phyloP scores from a whole-genome alignment of 129 eudicot species.

The sunflower (Helianthus annuus) region DNA sequence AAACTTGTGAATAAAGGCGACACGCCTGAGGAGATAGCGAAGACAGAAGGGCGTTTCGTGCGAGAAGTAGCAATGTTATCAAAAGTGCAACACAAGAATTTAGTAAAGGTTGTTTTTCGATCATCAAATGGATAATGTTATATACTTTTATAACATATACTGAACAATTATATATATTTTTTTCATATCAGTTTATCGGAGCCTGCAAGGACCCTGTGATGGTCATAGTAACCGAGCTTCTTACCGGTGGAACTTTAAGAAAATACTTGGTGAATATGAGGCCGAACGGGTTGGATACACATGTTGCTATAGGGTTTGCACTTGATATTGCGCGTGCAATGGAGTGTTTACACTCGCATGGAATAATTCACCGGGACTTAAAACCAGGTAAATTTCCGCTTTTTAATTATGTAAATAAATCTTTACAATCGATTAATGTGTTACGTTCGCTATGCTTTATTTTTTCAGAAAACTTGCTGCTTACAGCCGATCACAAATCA shows the following conservation, averaged over 20 bases:
- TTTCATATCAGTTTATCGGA: constrained; percentile 66
- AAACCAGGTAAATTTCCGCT: constrained; percentile 59
- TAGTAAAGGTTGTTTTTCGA: constrained; percentile 63
- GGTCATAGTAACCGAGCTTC: constrained; percentile 88
- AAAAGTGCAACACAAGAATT: constrained; percentile 82
- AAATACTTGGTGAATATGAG: constrained; percentile 70
- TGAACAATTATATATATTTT: neutral
- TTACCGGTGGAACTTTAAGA: constrained; percentile 76
- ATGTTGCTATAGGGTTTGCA: constrained; percentile 77
- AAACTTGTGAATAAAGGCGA: constrained; percentile 83
- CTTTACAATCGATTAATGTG: neutral
- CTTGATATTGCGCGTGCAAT: constrained; percentile 96
- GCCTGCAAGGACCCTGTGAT: constrained; percentile 87
- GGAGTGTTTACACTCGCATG: constrained; percentile 92
- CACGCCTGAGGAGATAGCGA: constrained; percentile 74
- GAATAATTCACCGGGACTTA: constrained; percentile 91
- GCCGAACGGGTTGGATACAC: constrained; percentile 65
- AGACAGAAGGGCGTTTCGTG: constrained; percentile 68
- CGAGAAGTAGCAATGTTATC: constrained; percentile 92
- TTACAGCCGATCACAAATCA: constrained; percentile 64
- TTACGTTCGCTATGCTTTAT: neutral
- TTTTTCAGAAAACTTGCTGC: constrained; percentile 66
- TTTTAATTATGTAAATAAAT: neutral
- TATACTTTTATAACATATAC: neutral
- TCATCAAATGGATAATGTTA: constrained; percentile 1